Base-by-base conservation (phyloP, 2,329 filamentous ascomycete species). In the Pseudopyrenochaeta lycopersici region DNA sequence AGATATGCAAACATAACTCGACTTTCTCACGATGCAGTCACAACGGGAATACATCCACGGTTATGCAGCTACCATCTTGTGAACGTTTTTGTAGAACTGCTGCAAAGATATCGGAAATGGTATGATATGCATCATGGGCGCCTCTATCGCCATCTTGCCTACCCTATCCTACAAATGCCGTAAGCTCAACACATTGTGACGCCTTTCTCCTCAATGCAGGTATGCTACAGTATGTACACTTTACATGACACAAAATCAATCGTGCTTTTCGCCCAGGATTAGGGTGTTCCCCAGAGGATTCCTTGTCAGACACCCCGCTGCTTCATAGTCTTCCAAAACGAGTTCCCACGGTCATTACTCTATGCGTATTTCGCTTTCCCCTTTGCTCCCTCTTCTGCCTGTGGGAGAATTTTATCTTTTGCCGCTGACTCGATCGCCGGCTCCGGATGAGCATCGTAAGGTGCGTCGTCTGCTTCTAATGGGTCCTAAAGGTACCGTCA, bases 401-500 rank as follows among this genome's bases (percentile, higher is more conserved):
- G 21, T 17, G 38, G 2, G 15, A 44, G 39, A 27, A 41, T 23
- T 27, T 43, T 55, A 12, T 49, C 44, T 27, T 55, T 49, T 15
- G 20, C 27, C 18, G 49, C 27, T 31, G 49, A 45, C 27, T 52
- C 41, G 11, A 10, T 40, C 10, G 42, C 29, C 30, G 43, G 40
- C 40, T 49, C 54, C 6, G 31, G 20, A 41, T 38, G 43, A 38
- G 46, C 31, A 14, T 51, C 52, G 27, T 51, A 41, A 12, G 35
- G 33, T 21, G 54, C 40, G 10, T 58, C 52, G 10, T 68, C 64
- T 23, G 59, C 48, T 40, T 66, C 64, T 42, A 64, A 23, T 9
- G 59, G 54, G 33, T 68, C 65, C 65, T 68, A 21, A 33, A 20
- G 29, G 10, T 17, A 17, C 23, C 5, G 46, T 68, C 23, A 67